Conservation (phyloP, 2,329 filamentous ascomycete species). For the Talaromyces marneffei region DNA sequence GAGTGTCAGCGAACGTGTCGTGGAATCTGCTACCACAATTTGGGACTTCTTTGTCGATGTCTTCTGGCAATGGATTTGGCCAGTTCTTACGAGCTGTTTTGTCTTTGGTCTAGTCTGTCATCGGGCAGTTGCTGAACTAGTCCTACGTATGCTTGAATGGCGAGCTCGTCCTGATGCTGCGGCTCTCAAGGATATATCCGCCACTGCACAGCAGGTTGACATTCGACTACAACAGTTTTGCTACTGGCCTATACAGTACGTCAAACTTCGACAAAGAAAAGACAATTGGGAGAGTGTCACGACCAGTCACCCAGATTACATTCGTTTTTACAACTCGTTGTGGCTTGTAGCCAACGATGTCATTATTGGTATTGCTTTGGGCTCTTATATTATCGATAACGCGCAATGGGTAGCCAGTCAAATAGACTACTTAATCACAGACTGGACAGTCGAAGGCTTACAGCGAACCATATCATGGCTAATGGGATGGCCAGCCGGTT, state of each 20-base stretch:
- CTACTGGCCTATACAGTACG: slow-evolving; percentile 97
- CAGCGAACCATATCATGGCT: slow-evolving; percentile 89
- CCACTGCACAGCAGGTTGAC: slow-evolving; percentile 94
- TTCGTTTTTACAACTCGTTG: slow-evolving; percentile 96
- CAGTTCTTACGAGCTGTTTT: slow-evolving; percentile 65
- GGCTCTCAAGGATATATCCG: slow-evolving; percentile 90
- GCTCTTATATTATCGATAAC: slow-evolving; percentile 96
- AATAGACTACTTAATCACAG: slow-evolving; percentile 67
- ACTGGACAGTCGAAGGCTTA: slow-evolving; percentile 83
- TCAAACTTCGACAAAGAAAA: slow-evolving; percentile 81
- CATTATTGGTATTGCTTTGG: slow-evolving; percentile 94
- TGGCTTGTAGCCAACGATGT: slow-evolving; percentile 99
- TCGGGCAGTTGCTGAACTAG: slow-evolving; percentile 70
- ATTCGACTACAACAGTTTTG: slow-evolving; percentile 96
- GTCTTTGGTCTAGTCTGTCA: slow-evolving; percentile 74
- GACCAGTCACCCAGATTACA: slow-evolving; percentile 93
- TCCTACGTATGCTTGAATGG: slow-evolving; percentile 79
- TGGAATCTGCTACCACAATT: slow-evolving; percentile 83
- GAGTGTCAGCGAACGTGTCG: slow-evolving; percentile 90
- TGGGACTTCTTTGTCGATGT: slow-evolving; percentile 70
- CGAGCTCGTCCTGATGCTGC: slow-evolving; percentile 69
- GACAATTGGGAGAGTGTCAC: slow-evolving; percentile 94
- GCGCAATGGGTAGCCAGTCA: slow-evolving; percentile 73
- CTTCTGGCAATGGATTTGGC: slow-evolving; percentile 69
- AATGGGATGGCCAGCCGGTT: slow-evolving; percentile 88